phyloP scores from a whole-genome alignment of 192 early-diverging fungal species.

The Podila epicladia region DNA sequence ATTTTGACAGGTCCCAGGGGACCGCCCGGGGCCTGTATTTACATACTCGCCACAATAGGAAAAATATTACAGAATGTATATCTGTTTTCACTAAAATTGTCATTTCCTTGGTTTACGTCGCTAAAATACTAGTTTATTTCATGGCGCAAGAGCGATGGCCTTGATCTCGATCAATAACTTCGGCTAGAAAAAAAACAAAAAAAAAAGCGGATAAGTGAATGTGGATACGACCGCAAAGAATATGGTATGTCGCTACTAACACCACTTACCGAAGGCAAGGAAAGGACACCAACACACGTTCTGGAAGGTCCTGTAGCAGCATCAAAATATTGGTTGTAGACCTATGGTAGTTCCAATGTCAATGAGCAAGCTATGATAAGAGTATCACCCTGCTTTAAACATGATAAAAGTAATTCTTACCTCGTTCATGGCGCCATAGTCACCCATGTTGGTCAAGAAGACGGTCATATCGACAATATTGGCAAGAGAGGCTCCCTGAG shows the following conservation, averaged over 20 bases:
- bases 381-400: too few species aligned
- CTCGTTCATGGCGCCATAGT: constrained; percentile 72
- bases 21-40: too few species aligned
- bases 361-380: too few species aligned
- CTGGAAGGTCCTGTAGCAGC: constrained; percentile 65
- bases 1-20: too few species aligned
- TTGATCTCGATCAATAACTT: constrained; percentile 75
- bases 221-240: background rate
- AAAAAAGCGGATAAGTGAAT: background rate
- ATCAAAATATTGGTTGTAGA: constrained; percentile 75
- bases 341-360: constrained; percentile 17
- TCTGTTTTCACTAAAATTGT: too few species aligned
- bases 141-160: constrained; percentile 60
- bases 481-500: constrained; percentile 58
- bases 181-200: constrained; percentile 43
- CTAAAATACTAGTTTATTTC: background rate
- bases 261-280: constrained; percentile 62
- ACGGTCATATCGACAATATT: constrained; percentile 78
- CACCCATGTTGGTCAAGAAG: constrained; percentile 74
- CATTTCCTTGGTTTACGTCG: background rate
- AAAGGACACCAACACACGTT: constrained; percentile 72
- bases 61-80: too few species aligned
- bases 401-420: constrained; percentile 2
- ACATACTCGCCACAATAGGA: too few species aligned
- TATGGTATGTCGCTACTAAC: too few species aligned